Evolutionary conservation across 139 green algal species (phyloP).

Genomic region (Chlorella sp.): DNA sequence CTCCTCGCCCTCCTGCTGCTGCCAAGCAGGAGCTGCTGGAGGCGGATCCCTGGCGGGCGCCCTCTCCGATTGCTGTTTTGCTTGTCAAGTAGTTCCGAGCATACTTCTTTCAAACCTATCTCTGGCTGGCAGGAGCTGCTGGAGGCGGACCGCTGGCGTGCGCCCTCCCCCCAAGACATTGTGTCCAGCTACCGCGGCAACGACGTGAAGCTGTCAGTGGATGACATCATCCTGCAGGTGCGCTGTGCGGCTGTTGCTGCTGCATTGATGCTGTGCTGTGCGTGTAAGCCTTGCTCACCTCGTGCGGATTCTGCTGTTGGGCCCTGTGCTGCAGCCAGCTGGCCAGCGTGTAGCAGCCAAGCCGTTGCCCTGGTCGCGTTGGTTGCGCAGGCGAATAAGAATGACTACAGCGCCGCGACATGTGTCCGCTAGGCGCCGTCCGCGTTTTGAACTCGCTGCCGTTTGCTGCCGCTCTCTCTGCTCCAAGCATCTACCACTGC

Average conservation of each 20-base stretch:
- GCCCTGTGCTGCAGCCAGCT: too few species aligned
- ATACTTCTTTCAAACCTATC: too few species aligned
- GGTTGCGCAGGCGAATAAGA: conserved; percentile 60
- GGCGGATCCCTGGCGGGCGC: too few species aligned
- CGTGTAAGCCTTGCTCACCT: too few species aligned
- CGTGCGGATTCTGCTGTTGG: too few species aligned
- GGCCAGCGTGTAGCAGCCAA: too few species aligned
- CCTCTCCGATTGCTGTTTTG: too few species aligned
- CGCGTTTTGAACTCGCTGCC: background rate
- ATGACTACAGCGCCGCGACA: conserved; percentile 62
- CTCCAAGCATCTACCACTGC: background rate
- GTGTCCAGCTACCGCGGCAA: conserved; percentile 45
- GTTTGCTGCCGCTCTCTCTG: background rate
- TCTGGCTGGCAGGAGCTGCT: background rate
- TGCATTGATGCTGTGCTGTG: too few species aligned
- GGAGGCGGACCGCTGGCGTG: conserved; percentile 18
- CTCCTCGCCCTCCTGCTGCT: too few species aligned
- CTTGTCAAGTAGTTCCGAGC: too few species aligned
- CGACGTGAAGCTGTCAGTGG: conserved; percentile 42
- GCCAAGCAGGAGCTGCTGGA: too few species aligned
- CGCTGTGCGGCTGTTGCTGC: background rate
- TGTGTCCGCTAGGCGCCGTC: conserved; percentile 76
- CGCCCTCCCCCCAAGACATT: conserved; percentile 40
- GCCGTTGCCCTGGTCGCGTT: too few species aligned
- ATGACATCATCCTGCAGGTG: conserved; percentile 65